Evolutionary conservation across 2,329 filamentous ascomycete genomes (phyloP).

Genomic region (Fusarium xyrophilum): DNA sequence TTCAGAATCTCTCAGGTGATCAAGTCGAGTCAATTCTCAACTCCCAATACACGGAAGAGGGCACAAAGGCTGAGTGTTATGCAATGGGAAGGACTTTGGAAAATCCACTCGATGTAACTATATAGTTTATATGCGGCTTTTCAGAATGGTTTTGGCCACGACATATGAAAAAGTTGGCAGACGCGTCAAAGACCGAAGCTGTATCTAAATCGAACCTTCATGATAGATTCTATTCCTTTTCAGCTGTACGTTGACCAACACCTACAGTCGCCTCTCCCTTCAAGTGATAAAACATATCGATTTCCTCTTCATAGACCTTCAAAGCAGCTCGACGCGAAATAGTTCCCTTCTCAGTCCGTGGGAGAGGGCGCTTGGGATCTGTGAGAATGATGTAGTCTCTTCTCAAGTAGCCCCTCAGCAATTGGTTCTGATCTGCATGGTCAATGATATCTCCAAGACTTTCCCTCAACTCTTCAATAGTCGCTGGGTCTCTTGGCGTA

Average conservation of each 20-base stretch:
- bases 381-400: not conserved
- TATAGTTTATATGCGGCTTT: fast-evolving
- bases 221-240: fast-evolving
- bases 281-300: not conserved
- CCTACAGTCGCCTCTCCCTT: not conserved
- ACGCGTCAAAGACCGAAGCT: fast-evolving
- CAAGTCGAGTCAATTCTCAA: not conserved
- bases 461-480: fast-evolving
- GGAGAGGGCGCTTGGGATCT: not conserved
- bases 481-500: fast-evolving
- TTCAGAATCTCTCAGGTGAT: fast-evolving
- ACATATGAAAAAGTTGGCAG: fast-evolving
- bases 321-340: not conserved
- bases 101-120: fast-evolving
- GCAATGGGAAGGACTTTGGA: not conserved
- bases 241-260: not conserved
- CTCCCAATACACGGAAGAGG: fast-evolving
- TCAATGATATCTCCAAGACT: not conserved
- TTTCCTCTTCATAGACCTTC: not conserved
- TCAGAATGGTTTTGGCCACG: fast-evolving
- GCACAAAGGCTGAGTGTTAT: not conserved
- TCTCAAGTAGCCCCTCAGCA: not conserved
- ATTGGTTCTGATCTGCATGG: not conserved
- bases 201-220: fast-evolving
- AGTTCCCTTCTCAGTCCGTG: not conserved